Conservation (phyloP, 345 rosid genomes). For the Salix exigua region DNA sequence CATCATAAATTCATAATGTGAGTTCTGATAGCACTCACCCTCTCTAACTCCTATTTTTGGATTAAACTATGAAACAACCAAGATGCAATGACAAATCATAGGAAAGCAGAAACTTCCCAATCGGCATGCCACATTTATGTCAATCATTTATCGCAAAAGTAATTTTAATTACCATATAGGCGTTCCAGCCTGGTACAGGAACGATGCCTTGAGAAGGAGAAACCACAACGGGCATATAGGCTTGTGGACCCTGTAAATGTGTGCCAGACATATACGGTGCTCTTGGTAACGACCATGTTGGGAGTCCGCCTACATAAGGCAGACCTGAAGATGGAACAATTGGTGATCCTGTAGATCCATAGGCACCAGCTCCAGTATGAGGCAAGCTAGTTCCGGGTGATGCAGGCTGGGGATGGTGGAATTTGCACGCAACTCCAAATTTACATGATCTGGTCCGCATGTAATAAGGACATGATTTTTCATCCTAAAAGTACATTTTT, state of each 20-base stretch:
- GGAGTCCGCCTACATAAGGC: slow-evolving; percentile 51
- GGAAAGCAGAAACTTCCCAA: background rate
- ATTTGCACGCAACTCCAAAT: slow-evolving; percentile 77
- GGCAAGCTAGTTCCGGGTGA: slow-evolving; percentile 31
- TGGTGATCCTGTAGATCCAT: slow-evolving; percentile 38
- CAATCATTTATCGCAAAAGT: background rate
- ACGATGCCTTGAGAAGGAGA: slow-evolving; percentile 55
- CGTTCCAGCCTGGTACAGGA: slow-evolving; percentile 63
- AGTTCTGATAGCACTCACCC: background rate
- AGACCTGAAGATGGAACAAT: slow-evolving; percentile 46
- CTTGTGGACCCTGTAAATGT: slow-evolving; percentile 44
- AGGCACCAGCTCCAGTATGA: slow-evolving; percentile 36
- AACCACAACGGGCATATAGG: slow-evolving; percentile 53
- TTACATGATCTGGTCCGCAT: slow-evolving; percentile 72
- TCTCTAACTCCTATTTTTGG: background rate
- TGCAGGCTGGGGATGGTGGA: slow-evolving; percentile 80
- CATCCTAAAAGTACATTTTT: slow-evolving; percentile 42
- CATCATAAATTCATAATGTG: background rate
- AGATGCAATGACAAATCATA: background rate
- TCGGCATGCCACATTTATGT: background rate
- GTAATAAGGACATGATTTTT: slow-evolving; percentile 73
- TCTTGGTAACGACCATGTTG: slow-evolving; percentile 54
- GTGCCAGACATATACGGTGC: slow-evolving; percentile 47
- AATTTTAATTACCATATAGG: slow-evolving; percentile 52
- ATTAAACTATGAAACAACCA: background rate